These are phyloP conservation scores for Alternaria viburni DNA, from an alignment of 2,329 filamentous ascomycete genomes.

Conservation along the genomic window DNA sequence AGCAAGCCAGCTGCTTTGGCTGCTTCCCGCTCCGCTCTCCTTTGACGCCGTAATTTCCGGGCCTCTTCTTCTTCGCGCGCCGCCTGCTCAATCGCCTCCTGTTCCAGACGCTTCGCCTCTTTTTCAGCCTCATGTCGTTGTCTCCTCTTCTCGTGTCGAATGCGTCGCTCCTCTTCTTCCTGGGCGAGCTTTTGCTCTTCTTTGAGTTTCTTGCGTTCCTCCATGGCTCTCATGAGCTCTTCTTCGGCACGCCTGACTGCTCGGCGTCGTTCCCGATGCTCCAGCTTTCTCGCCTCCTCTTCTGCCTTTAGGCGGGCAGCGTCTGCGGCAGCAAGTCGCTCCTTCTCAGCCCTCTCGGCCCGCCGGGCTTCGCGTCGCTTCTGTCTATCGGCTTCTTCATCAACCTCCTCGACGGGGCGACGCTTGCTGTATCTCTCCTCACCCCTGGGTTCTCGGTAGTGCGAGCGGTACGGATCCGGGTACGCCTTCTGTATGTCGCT, in stretches of 20 bases:
- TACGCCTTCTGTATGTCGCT: constrained; percentile 38
- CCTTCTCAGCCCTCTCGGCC: constrained; percentile 38
- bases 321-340: constrained; percentile 34
- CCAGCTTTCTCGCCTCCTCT: constrained; percentile 31
- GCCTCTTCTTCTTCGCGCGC: constrained; percentile 35
- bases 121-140: constrained; percentile 36
- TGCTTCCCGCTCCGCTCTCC: constrained; percentile 35
- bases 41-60: constrained; percentile 28
- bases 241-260: constrained; percentile 33
- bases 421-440: constrained; percentile 40
- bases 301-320: constrained; percentile 28
- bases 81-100: constrained; percentile 19
- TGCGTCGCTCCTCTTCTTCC: constrained; percentile 37
- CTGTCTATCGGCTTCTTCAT: constrained; percentile 35
- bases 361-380: constrained; percentile 38
- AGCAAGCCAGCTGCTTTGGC: constrained; percentile 23
- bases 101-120: constrained; percentile 22
- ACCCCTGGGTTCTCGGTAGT: constrained; percentile 33
- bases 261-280: constrained; percentile 37
- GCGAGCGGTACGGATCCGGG: constrained; percentile 32
- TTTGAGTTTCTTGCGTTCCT: constrained; percentile 25
- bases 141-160: constrained; percentile 35
- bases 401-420: constrained; percentile 29
- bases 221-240: constrained; percentile 24
- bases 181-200: constrained; percentile 28